These are phyloP conservation scores for Morella rubra DNA, from an alignment of 306 rosid genomes.

Conservation along the genomic window DNA sequence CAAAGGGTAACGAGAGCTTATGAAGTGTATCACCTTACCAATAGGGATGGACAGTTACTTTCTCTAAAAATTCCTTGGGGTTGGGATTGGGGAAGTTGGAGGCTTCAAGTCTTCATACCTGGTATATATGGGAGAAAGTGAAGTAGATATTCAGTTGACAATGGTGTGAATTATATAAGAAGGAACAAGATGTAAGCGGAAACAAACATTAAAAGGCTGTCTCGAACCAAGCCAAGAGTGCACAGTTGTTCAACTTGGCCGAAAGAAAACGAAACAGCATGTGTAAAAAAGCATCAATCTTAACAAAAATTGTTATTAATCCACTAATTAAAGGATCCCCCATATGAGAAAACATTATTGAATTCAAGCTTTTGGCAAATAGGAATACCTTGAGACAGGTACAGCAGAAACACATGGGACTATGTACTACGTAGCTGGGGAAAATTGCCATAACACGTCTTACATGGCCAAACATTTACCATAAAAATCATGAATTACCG, in stretches of 20 bases:
- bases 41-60: constrained; percentile 8
- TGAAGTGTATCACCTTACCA: constrained; percentile 38
- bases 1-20: background rate
- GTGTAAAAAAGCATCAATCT: background rate
- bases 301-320: background rate
- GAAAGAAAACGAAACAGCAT: background rate
- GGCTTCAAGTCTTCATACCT: constrained; percentile 98
- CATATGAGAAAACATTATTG: background rate
- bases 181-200: background rate
- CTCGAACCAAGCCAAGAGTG: constrained; percentile 4
- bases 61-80: constrained; percentile 41
- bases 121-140: constrained; percentile 12
- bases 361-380: background rate
- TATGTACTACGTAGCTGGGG: background rate
- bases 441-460: background rate
- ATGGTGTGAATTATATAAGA: background rate
- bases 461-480: background rate
- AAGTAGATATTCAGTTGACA: background rate
- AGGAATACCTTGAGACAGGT: background rate
- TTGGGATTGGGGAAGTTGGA: constrained; percentile 77
- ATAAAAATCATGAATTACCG: background rate
- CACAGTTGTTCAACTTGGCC: constrained; percentile 4
- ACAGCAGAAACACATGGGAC: background rate
- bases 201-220: constrained; percentile 7
- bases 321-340: background rate